A percentile compares a stretch with the other conserved stretches of the same genome.
phyloP scores from a whole-genome alignment of 2,329 filamentous ascomycete species.

The Hypocreales sp. region DNA sequence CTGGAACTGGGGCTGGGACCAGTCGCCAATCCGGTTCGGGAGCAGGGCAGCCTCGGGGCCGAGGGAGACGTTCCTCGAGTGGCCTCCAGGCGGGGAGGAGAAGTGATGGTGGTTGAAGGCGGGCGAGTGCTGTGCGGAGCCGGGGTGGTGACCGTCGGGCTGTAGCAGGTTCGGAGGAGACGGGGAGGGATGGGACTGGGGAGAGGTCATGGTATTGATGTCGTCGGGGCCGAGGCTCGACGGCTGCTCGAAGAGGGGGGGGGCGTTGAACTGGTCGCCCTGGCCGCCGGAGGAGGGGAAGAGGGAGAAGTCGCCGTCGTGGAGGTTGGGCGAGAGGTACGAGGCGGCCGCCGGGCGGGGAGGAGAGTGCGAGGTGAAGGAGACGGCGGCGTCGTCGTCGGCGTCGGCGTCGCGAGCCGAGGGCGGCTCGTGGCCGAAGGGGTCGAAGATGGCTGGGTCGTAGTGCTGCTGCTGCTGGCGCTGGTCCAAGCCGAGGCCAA shows the following conservation, averaged over 20 bases:
- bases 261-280: constrained; percentile 43
- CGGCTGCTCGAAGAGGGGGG: constrained; percentile 40
- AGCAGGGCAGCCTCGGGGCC: constrained; percentile 42
- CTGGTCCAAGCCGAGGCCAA: constrained; percentile 44
- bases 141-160: constrained; percentile 28
- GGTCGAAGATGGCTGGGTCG: constrained; percentile 23
- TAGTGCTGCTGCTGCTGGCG: constrained; percentile 22
- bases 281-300: constrained; percentile 39
- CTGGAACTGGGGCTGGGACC: constrained; percentile 50
- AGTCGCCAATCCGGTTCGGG: constrained; percentile 34
- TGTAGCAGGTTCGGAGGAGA: constrained; percentile 40
- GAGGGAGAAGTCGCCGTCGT: constrained; percentile 45
- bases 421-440: constrained; percentile 27
- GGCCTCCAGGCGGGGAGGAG: constrained; percentile 29
- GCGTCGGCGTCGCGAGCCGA: constrained; percentile 16
- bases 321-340: constrained; percentile 36
- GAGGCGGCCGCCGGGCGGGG: constrained; percentile 20
- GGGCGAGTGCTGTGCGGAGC: constrained; percentile 39
- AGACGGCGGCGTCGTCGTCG: constrained; percentile 20
- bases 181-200: constrained; percentile 38
- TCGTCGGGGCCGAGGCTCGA: constrained; percentile 27
- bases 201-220: constrained; percentile 36
- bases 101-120: constrained; percentile 41
- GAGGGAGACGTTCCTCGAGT: constrained; percentile 41
- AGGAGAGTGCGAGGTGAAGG: constrained; percentile 26